Percentiles rank a stretch among this genome's conserved stretches.
Conservation (phyloP, 2,329 filamentous ascomycete species). For the Plenodomus biglobosus region DNA sequence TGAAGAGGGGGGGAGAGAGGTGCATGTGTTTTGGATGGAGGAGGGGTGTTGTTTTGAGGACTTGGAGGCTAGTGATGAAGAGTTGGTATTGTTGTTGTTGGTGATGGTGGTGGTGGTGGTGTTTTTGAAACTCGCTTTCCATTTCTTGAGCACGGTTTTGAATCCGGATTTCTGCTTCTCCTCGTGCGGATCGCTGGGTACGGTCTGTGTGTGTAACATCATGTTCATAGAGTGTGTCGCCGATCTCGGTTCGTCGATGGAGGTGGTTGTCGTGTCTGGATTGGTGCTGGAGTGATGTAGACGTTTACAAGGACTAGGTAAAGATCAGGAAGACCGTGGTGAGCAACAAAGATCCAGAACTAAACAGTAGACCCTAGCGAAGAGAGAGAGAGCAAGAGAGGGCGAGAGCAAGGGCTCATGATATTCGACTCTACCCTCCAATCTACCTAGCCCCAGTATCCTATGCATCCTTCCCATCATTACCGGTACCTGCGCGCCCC, state of each 20-base stretch:
- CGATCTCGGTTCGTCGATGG: not conserved
- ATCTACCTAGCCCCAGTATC: not conserved
- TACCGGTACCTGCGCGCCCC: not conserved
- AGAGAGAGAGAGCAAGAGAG: too few species aligned
- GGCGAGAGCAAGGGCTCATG: not conserved
- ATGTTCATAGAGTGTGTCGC: not conserved
- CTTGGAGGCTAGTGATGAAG: not conserved
- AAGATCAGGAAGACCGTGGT: not conserved
- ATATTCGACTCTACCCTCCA: not conserved
- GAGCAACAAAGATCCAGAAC: not conserved
- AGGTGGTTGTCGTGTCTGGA: too few species aligned
- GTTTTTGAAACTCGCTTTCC: not conserved
- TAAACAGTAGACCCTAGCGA: not conserved
- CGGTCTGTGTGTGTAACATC: slow-evolving; percentile 1
- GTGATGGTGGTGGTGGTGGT: too few species aligned
- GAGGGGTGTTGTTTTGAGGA: too few species aligned
- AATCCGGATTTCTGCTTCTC: not conserved
- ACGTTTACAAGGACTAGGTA: not conserved
- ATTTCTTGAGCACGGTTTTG: not conserved
- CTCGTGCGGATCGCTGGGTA: not conserved
- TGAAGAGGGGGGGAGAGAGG: too few species aligned
- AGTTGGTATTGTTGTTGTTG: not conserved
- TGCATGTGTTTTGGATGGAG: not conserved
- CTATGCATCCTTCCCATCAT: not conserved
- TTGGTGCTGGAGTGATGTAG: not conserved